Percentiles rank a stretch among this genome's conserved stretches.
Evolutionary conservation across 305 asterid genomes (phyloP).

Genomic region (Fraxinus paxiana): DNA sequence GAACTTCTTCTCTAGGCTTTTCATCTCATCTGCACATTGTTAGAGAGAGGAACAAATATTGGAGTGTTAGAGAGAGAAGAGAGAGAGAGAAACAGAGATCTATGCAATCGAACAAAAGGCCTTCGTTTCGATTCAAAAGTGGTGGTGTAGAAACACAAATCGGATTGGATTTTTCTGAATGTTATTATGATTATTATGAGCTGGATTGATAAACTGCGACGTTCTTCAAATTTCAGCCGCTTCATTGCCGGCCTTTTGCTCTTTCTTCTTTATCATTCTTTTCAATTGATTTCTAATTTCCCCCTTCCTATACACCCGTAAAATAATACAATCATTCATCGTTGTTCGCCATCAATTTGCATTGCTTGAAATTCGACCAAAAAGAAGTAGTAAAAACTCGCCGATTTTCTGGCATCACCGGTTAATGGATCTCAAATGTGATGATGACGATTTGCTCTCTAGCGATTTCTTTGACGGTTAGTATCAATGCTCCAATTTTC

Average conservation of each 20-base stretch:
- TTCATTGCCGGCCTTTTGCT: slow-evolving; percentile 81
- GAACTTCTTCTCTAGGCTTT: neutral
- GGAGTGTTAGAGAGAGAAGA: neutral
- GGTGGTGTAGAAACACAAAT: neutral
- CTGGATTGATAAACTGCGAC: slow-evolving; percentile 66
- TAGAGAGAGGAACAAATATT: neutral
- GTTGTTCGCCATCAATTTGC: slow-evolving; percentile 12
- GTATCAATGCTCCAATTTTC: slow-evolving; percentile 10
- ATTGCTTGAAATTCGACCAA: slow-evolving; percentile 10
- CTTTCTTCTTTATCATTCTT: slow-evolving; percentile 65
- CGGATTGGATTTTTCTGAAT: slow-evolving; percentile 28
- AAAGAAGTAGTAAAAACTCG: neutral
- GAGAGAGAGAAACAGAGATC: slow-evolving; percentile 28
- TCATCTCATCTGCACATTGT: neutral
- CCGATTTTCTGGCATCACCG: slow-evolving; percentile 7
- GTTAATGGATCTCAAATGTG: slow-evolving; percentile 52
- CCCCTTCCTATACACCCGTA: slow-evolving; percentile 86
- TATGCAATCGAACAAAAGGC: slow-evolving; percentile 56
- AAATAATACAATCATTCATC: neutral
- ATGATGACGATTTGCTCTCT: slow-evolving; percentile 37
- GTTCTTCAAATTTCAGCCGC: slow-evolving; percentile 79
- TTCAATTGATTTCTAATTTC: slow-evolving; percentile 53
- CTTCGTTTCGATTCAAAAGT: slow-evolving; percentile 24
- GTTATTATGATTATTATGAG: slow-evolving; percentile 64
- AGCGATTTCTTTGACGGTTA: slow-evolving; percentile 50